Evolutionary conservation across 495 filamentous ascomycete genomes (phyloP), one percentile per base, ranked within the genome.

Genomic region (Tuber aestivum): DNA sequence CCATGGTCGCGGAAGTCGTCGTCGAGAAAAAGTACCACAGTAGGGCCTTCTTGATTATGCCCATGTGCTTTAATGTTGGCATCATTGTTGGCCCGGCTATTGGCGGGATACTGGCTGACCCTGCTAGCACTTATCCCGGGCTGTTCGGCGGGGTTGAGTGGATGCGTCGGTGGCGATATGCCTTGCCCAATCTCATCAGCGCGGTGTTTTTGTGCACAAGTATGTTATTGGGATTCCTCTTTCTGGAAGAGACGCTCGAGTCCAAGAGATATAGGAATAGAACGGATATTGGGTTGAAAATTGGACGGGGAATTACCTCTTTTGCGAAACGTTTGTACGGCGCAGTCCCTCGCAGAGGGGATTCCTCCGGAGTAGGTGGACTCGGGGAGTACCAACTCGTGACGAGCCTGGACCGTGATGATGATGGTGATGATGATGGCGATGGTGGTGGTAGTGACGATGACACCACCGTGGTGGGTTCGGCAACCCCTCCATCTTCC

Each of bases 31-130:
- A 85, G 82, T 92, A 89, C 78, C 92, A 93, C 85, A 90, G 89
- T 21, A 86, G 92, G 42, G 93, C 93, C 0, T 95, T 95, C 74
- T 82, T 94, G 45, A 84, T 95, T n/a, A 81, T 97, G 72, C 93
- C 93, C 0, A 90, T 95, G 87, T 91, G 89, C 65, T 94, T 92
- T 77, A 95, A 94, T 74, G 82, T 88, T 32, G 92, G 92, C 0
- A 90, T 93, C 38, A 91, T 95, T 72, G 86, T 91, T 61, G 90
- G 89, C 7, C 89, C 88, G 12, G 82, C 88, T 32, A 72, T 92
- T 2, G 92, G 92, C 27, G 93, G 93, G 20, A 83, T 90, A 41
- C 83, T 94, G 71, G 91, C 92, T 9, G 92, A 95, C 82, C 93
- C 93, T 0, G 87, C 89, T 1, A 85, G 85, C 4, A 91, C 86